These are phyloP conservation scores for Trichoderma semiorbis DNA, from an alignment of 2,329 filamentous ascomycete genomes.

Conservation along the genomic window DNA sequence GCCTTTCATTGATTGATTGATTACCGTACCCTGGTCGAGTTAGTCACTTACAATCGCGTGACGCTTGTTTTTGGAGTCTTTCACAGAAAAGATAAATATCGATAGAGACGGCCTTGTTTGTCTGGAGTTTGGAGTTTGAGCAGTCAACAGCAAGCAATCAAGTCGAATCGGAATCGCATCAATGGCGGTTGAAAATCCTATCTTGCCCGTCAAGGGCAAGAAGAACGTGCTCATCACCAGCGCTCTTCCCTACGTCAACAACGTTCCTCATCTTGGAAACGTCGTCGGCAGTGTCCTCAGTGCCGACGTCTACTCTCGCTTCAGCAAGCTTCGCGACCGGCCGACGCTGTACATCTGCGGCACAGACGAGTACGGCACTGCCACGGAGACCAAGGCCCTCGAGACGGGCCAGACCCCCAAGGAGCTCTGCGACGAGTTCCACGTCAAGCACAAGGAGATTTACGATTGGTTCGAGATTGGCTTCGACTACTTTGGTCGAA, in stretches of 20 bases:
- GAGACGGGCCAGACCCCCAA: constrained; percentile 80
- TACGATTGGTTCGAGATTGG: constrained; percentile 96
- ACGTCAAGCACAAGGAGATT: constrained; percentile 81
- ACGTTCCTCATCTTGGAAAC: constrained; percentile 82
- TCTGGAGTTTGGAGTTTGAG: constrained; percentile 3
- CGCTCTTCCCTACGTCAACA: constrained; percentile 77
- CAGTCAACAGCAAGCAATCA: background rate
- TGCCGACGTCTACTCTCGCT: constrained; percentile 82
- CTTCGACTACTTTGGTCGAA: constrained; percentile 94
- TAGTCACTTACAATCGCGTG: background rate
- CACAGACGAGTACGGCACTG: constrained; percentile 86
- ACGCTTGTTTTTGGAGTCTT: background rate
- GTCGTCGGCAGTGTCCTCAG: constrained; percentile 83
- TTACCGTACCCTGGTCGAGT: background rate
- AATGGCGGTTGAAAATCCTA: constrained; percentile 30
- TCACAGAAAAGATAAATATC: background rate
- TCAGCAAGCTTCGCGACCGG: constrained; percentile 73
- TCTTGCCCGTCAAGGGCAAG: constrained; percentile 68
- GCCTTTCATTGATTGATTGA: constrained; percentile 12
- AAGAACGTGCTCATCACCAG: constrained; percentile 87
- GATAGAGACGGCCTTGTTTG: background rate
- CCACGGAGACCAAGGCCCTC: constrained; percentile 91
- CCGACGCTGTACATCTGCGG: constrained; percentile 85
- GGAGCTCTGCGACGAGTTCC: constrained; percentile 88
- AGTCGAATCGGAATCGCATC: background rate